Base-by-base conservation (phyloP, 2,329 filamentous ascomycete species). In the Exophiala viscosa region DNA sequence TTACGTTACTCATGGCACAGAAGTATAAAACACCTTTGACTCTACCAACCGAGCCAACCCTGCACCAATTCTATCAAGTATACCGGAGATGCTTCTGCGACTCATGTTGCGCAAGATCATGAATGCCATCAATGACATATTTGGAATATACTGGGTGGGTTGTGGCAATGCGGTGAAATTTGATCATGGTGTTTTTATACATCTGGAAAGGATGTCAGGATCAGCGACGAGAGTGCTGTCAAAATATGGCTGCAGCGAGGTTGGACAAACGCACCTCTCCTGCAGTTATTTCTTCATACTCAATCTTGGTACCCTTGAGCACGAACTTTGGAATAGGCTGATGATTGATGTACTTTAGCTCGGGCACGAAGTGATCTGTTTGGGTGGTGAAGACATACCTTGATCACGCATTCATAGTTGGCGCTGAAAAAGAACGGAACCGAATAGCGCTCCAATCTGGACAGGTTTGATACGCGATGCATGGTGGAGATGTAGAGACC, bases 401-500 rank as follows among this genome's bases (percentile, higher is more conserved):
- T 41, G 14, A 55, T 55, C 7, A 42, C 31, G 11, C 35, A 17
- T 14, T 55, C 52, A n/a, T 33, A 55, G 28, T 55, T 52, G 40
- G 43, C 43, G 11, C 28, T 34, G 40, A 54, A 57, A 62, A 73
- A 75, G 52, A 74, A 74, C 0, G 70, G 69, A 44, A 69, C 67
- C 39, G 69, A 71, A 58, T 69, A 67, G 17, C 71, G 58, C 56
- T 72, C 69, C 1, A 52, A 47, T 14, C 67, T 67, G 47, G 64
- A 68, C 40, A 59, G 57, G 50, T 71, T 72, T 35, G 67, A 64
- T 1, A 68, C 70, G 3, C 71, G 64, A 45, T 74, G 71, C n/a
- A 70, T 67, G 0, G 70, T 73, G 34, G 69, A 70, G 38, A 71
- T 67, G 61, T 69, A 73, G 8, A 68, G 57, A 28, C 71, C 69